These are phyloP conservation scores for Podospora pseudopauciseta DNA, from an alignment of 495 filamentous ascomycete genomes.

Conservation along the genomic window DNA sequence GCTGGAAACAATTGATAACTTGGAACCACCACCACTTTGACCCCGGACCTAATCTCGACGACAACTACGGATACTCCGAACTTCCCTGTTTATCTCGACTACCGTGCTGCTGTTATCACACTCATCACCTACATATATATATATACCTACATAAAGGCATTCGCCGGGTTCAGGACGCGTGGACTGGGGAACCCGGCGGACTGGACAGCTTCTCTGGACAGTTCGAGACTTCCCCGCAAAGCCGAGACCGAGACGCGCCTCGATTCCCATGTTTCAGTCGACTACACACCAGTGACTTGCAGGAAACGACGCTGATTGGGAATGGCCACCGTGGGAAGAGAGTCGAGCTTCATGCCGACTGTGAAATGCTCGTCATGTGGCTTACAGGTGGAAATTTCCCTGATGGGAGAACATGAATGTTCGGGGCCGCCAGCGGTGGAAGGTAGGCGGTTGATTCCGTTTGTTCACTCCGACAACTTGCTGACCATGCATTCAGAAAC, in stretches of 20 bases:
- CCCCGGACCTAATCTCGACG: neutral
- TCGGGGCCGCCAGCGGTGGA: conserved; percentile 35
- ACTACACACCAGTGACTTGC: conserved; percentile 4
- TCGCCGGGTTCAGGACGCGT: conserved; percentile 12
- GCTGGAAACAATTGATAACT: neutral
- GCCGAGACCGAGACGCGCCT: conserved; percentile 1
- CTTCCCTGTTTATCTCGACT: neutral
- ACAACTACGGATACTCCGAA: neutral
- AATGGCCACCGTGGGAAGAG: conserved; percentile 51
- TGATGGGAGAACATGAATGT: conserved; percentile 91
- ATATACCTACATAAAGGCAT: neutral
- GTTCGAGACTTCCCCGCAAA: neutral
- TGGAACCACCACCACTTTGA: too few species aligned
- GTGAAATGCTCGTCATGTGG: conserved; percentile 96
- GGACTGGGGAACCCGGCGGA: conserved; percentile 13
- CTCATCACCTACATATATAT: neutral
- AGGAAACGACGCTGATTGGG: conserved; percentile 22
- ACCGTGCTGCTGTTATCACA: neutral
- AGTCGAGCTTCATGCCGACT: conserved; percentile 74
- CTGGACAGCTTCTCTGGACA: neutral
- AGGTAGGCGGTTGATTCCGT: conserved; percentile 29
- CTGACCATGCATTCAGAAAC: conserved; percentile 27
- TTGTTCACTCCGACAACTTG: neutral
- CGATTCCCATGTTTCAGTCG: conserved; percentile 16
- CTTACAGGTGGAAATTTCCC: conserved; percentile 77